Percentiles rank a stretch among this genome's conserved stretches.
Conservation (phyloP, 331 rosid species). For the Cucumis variabilis region DNA sequence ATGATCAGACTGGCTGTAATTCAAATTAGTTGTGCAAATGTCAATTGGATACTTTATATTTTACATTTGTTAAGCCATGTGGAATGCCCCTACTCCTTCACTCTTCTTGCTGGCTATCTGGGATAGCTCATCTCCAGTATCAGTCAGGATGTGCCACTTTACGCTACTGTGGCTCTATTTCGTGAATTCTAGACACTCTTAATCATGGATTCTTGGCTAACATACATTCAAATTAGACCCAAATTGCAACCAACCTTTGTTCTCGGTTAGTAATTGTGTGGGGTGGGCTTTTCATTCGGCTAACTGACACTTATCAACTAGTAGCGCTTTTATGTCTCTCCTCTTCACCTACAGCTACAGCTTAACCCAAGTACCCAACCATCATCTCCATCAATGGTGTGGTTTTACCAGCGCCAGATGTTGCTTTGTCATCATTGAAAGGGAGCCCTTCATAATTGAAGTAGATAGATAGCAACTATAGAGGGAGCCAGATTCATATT, state of each 20-base stretch:
- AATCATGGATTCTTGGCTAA: slow-evolving; percentile 16
- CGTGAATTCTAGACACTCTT: not conserved
- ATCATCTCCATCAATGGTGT: not conserved
- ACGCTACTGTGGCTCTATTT: not conserved
- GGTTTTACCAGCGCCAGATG: not conserved
- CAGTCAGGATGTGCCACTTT: slow-evolving; percentile 18
- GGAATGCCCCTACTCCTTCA: not conserved
- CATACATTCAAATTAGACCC: slow-evolving; percentile 17
- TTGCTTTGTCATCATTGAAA: not conserved
- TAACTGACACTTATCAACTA: not conserved
- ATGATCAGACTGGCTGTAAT: not conserved
- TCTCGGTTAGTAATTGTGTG: slow-evolving; percentile 4
- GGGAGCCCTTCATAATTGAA: not conserved
- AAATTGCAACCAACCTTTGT: slow-evolving; percentile 7
- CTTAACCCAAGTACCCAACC: not conserved
- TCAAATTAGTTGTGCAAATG: slow-evolving; percentile 4
- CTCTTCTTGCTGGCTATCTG: slow-evolving; percentile 15
- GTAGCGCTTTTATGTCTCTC: not conserved
- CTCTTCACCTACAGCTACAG: not conserved
- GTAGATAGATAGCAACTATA: not conserved
- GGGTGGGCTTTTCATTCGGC: not conserved
- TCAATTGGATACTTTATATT: not conserved
- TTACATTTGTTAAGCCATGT: not conserved
- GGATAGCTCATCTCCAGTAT: not conserved
- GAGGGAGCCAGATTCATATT: not conserved